Conservation (phyloP, 208 protist species). For the Acanthamoeba royreba region DNA sequence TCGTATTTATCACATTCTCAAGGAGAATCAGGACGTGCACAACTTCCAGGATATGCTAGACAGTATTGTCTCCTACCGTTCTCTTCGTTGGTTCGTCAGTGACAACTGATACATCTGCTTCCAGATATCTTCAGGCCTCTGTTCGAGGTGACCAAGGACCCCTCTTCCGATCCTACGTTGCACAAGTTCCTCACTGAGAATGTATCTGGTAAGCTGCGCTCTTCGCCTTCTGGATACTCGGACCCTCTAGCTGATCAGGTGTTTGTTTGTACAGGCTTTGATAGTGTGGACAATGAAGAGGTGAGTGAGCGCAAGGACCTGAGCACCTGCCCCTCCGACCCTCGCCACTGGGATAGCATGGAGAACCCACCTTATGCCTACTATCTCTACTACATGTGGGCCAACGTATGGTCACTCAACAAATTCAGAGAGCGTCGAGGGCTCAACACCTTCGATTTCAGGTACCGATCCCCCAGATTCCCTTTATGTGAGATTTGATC, state of each 20-base stretch:
- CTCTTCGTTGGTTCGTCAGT: not conserved
- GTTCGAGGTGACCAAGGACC: slow-evolving; percentile 96
- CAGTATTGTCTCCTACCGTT: slow-evolving; percentile 71
- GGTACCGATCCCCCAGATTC: not conserved
- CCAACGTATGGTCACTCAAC: slow-evolving; percentile 97
- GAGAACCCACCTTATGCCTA: slow-evolving; percentile 99
- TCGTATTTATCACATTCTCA: slow-evolving; percentile 93
- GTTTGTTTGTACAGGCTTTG: slow-evolving; percentile 90
- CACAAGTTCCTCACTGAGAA: slow-evolving; percentile 5
- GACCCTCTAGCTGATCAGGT: not conserved
- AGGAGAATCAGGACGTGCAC: slow-evolving; percentile 84
- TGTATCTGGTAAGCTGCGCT: not conserved
- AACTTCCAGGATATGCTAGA: slow-evolving; percentile 95
- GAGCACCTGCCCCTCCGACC: slow-evolving; percentile 75
- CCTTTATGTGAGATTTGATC: not conserved
- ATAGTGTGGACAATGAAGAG: slow-evolving; percentile 98
- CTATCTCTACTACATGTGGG: slow-evolving; percentile 97
- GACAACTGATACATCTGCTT: not conserved
- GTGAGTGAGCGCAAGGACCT: slow-evolving; percentile 85
- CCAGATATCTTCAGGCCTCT: slow-evolving; percentile 94
- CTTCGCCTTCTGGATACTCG: not conserved
- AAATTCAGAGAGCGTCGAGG: slow-evolving; percentile 81
- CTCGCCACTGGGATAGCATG: slow-evolving; percentile 84
- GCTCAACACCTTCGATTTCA: slow-evolving; percentile 50
- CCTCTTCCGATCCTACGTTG: slow-evolving; percentile 69